Evolutionary conservation across 129 eudicot genomes (phyloP), one percentile per base, ranked within the genome.

Genomic region (Glebionis coronaria): DNA sequence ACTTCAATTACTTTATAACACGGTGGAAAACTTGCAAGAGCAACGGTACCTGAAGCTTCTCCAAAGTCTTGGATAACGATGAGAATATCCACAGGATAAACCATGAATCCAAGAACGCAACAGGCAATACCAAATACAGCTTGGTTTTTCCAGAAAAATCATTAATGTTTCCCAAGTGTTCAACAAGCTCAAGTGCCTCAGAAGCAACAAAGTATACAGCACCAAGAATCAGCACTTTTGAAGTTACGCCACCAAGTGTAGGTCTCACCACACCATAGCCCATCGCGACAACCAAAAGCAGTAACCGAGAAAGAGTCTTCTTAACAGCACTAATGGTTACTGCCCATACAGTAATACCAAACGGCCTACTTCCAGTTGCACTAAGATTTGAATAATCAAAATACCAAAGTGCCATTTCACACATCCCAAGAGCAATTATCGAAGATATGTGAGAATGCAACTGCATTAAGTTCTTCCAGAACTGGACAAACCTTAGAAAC

Each of bases 251-350:
- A n/a, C 90, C 95, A 42, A 79, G 69, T 9, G 95, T 84, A 12
- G 95, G 95, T 77, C 82, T 74, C 79, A 84, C 85, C 54, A 87
- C 90, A 61, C 95, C 90, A 67, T 84, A 87, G 4, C 95, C 95
- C 95, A 87, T 87, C 29, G 90, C 58, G 60, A 87, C 88, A 61
- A 84, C 90, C 75, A 87, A 76, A 56, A 87, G 88, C 59, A 84
- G 84, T 18, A 87, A 69, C 12, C 90, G 83, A 20, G 95, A 82
- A 40, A 87, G 38, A 15, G 95, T 87, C 77, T 87, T 87, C 71
- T 87, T 87, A 18, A 84, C 74, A 25, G 95, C 85, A 56, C 78
- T 82, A 45, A 84, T 29, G 7, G 86, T 87, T 21, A 84, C 90
- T 4, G 90, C 88, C 95, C 95, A 87, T 64, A 84, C 31, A 0